These are phyloP conservation scores for Yamadazyma spencermartinsiae DNA, from an alignment of 1,139 yeast genomes.

Conservation along the genomic window DNA sequence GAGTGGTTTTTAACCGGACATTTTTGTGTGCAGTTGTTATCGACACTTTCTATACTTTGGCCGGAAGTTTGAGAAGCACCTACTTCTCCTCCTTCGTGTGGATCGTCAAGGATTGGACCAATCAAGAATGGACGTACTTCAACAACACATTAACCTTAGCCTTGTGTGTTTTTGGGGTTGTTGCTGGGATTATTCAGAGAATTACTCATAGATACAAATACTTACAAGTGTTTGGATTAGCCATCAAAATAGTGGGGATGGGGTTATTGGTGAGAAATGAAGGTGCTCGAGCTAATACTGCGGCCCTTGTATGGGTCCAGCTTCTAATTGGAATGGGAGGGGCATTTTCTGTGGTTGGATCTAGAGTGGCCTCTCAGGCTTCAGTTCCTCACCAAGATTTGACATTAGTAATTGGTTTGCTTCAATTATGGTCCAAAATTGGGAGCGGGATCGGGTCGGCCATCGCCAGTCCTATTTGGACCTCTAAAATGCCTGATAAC, in stretches of 20 bases:
- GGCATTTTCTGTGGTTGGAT: conserved; percentile 28
- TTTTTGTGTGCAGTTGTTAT: conserved; percentile 17
- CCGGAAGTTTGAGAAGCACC: conserved; percentile 15
- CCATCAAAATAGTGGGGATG: conserved; percentile 27
- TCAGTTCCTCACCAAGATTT: conserved; percentile 46
- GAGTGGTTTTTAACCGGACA: conserved; percentile 29
- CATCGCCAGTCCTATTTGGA: conserved; percentile 50
- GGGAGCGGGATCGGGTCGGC: conserved; percentile 48
- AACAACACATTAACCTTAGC: conserved; percentile 31
- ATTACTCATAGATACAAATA: conserved; percentile 30
- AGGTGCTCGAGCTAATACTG: conserved; percentile 20
- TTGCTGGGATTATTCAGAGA: conserved; percentile 29
- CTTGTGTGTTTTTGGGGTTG: conserved; percentile 32
- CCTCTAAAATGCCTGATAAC: conserved; percentile 34
- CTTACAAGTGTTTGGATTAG: conserved; percentile 27
- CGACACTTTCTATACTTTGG: conserved; percentile 26
- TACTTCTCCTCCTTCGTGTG: conserved; percentile 14
- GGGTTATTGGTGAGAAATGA: conserved; percentile 23
- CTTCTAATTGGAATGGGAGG: conserved; percentile 32
- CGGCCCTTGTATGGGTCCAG: conserved; percentile 20
- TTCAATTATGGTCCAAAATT: conserved; percentile 39
- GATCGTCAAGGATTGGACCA: conserved; percentile 24
- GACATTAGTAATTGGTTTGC: conserved; percentile 44
- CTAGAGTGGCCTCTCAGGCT: conserved; percentile 33
- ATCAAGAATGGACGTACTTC: conserved; percentile 31